Conservation (phyloP, 2,329 filamentous ascomycete genomes). For the Fusarium equiseti region DNA sequence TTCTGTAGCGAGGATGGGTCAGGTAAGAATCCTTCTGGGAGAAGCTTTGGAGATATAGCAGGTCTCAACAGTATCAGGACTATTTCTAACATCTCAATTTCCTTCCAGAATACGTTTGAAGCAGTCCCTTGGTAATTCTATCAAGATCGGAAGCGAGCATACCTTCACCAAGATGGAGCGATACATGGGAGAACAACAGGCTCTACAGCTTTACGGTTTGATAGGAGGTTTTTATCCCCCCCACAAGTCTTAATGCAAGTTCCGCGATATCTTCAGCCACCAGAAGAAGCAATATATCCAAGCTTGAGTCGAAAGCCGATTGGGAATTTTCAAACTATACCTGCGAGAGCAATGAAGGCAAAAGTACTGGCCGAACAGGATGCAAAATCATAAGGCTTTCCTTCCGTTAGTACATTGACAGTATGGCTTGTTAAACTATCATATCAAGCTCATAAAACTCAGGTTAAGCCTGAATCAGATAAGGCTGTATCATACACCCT, state of each 20-base stretch:
- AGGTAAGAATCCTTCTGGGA: not conserved
- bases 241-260: rapidly evolving
- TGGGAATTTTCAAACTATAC: not conserved
- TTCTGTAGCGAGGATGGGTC: not conserved
- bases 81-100: not conserved
- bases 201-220: not conserved
- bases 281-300: not conserved
- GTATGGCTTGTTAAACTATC: not conserved
- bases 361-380: not conserved
- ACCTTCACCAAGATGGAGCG: not conserved
- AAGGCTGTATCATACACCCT: not conserved
- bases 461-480: not conserved
- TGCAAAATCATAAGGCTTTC: not conserved
- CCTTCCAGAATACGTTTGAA: not conserved
- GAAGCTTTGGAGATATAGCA: not conserved
- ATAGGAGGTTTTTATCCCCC: not conserved
- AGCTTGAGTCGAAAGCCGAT: too few relatives aligned
- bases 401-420: too few relatives aligned
- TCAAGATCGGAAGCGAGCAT: not conserved
- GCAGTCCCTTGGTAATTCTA: too few relatives aligned
- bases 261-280: too few relatives aligned
- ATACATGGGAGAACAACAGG: not conserved
- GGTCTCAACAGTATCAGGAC: not conserved
- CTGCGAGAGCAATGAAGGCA: not conserved
- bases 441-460: not conserved